Evolutionary conservation across 139 green algal species (phyloP).

Genomic region (Tetraselmis chui): DNA sequence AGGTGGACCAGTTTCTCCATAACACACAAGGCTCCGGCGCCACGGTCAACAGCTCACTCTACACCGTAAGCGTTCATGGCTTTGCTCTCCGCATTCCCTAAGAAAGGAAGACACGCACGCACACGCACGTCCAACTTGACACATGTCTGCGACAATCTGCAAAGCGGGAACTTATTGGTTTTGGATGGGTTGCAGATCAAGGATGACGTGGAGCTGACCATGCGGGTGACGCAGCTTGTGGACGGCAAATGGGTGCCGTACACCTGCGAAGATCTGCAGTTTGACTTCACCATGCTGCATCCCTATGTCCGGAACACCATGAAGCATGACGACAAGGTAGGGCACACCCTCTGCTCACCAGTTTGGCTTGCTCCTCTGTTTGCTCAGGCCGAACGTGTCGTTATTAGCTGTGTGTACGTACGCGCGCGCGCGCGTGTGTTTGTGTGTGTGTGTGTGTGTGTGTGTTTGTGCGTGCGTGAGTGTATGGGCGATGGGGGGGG

Average conservation of each 20-base stretch:
- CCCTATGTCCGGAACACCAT: slow-evolving; percentile 78
- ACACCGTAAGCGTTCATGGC: not conserved
- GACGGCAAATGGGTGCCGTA: slow-evolving; percentile 51
- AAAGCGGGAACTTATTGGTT: not conserved
- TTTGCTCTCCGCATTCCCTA: no score
- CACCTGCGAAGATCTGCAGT: slow-evolving; percentile 75
- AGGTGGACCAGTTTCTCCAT: slow-evolving; percentile 24
- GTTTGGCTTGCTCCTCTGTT: no score
- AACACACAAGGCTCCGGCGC: slow-evolving; percentile 5
- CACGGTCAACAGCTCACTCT: not conserved
- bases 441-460: no score
- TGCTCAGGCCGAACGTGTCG: no score
- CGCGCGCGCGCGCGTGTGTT: no score
- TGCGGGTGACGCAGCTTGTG: slow-evolving; percentile 63
- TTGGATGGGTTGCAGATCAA: slow-evolving; percentile 47
- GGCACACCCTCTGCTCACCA: slow-evolving; percentile 18
- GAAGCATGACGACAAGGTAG: slow-evolving; percentile 50
- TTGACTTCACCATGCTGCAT: slow-evolving; percentile 93
- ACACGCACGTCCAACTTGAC: no score
- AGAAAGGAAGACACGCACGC: no score
- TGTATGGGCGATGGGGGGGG: no score
- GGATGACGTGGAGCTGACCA: slow-evolving; percentile 59
- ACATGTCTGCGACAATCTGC: no score
- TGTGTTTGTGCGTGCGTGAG: no score
- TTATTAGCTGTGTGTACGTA: no score